phyloP scores from a whole-genome alignment of 768 basidiomycete species.

The Phaeolepiota aurea region DNA sequence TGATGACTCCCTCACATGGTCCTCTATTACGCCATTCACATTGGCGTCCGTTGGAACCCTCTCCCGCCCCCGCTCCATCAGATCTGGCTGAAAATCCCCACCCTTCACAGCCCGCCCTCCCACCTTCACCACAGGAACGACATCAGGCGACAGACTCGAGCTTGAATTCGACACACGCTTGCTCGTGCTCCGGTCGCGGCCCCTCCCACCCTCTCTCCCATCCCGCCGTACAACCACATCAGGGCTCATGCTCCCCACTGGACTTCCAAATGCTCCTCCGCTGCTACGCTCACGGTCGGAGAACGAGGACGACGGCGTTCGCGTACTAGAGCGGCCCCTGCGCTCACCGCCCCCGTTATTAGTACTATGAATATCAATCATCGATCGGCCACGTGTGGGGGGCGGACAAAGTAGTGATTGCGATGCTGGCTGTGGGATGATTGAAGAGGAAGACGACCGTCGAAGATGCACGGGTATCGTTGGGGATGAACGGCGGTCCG shows the following conservation, averaged over 20 bases:
- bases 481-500: too few species aligned
- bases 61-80: conserved; percentile 17
- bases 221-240: conserved; percentile 15
- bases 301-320: conserved; percentile 39
- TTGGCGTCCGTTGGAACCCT: conserved; percentile 17
- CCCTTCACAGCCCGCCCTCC: conserved; percentile 26
- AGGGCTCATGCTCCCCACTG: conserved; percentile 29
- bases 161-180: background rate
- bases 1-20: conserved; percentile 24
- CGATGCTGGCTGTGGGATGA: conserved; percentile 8
- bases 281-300: conserved; percentile 37
- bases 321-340: conserved; percentile 35
- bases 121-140: conserved; percentile 13
- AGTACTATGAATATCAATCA: background rate
- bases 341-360: background rate
- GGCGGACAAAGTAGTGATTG: conserved; percentile 16
- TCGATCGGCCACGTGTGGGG: conserved; percentile 2
- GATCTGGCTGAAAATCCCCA: too few species aligned
- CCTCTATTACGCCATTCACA: conserved; percentile 17
- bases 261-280: conserved; percentile 13
- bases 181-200: background rate
- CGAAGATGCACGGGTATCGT: background rate
- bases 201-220: conserved; percentile 4
- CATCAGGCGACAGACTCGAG: conserved; percentile 2
- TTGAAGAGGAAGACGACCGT: background rate